Conservation (phyloP, 2,329 filamentous ascomycete species). For the Periconia sp. region DNA sequence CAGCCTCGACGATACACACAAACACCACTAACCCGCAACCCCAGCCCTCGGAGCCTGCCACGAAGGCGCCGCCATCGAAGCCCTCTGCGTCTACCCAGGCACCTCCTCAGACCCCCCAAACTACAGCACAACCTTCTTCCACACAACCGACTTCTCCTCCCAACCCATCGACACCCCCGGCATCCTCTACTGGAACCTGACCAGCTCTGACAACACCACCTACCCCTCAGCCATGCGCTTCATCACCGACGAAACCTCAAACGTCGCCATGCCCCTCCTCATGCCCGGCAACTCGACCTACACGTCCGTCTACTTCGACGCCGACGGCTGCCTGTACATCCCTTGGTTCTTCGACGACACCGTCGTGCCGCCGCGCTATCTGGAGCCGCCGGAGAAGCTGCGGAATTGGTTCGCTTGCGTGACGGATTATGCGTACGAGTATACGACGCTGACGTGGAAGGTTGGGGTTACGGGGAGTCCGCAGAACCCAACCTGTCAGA, state of each 20-base stretch:
- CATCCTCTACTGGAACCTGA: constrained; percentile 20
- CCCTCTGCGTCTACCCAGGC: constrained; percentile 31
- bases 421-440: constrained; percentile 45
- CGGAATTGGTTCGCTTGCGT: constrained; percentile 53
- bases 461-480: constrained; percentile 41
- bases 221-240: constrained; percentile 40
- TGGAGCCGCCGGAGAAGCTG: constrained; percentile 20
- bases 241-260: constrained; percentile 32
- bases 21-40: constrained; percentile 4
- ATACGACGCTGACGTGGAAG: constrained; percentile 50
- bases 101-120: constrained; percentile 10
- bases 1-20: not conserved
- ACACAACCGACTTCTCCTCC: constrained; percentile 34
- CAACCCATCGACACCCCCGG: constrained; percentile 15
- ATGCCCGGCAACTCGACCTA: constrained; percentile 22
- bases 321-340: constrained; percentile 45
- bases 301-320: constrained; percentile 46
- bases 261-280: constrained; percentile 51
- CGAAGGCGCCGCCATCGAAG: constrained; percentile 54
- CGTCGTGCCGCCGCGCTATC: constrained; percentile 29
- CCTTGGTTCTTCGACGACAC: constrained; percentile 44
- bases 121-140: constrained; percentile 31
- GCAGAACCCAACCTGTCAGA: constrained; percentile 52
- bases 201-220: constrained; percentile 1
- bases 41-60: constrained; percentile 43